These are phyloP conservation scores for Leccinum solheimii DNA, from an alignment of 1,284 basidiomycete species.

Conservation along the genomic window DNA sequence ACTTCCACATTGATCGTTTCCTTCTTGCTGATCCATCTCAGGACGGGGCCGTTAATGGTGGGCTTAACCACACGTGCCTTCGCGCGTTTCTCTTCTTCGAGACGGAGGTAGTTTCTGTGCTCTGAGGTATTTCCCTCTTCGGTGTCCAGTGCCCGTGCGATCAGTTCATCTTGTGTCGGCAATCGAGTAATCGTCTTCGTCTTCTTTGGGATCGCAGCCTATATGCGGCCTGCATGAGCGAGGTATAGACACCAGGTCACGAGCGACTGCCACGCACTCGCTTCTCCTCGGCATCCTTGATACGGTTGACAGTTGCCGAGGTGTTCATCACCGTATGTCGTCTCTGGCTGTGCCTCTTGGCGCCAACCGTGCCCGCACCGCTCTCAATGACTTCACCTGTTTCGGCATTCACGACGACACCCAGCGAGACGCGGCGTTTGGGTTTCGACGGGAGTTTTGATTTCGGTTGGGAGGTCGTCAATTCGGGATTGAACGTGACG, in stretches of 20 bases:
- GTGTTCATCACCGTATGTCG: slow-evolving; percentile 67
- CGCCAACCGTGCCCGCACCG: slow-evolving; percentile 19
- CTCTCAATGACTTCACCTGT: slow-evolving; percentile 53
- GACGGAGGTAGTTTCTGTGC: slow-evolving; percentile 72
- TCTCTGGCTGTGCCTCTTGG: slow-evolving; percentile 63
- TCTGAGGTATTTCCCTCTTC: slow-evolving; percentile 84
- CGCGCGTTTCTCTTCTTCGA: slow-evolving; percentile 80
- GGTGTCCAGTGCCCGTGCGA: slow-evolving; percentile 78
- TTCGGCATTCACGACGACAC: slow-evolving; percentile 53
- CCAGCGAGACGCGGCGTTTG: slow-evolving; percentile 56
- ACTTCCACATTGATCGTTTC: slow-evolving; percentile 49
- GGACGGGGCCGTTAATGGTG: slow-evolving; percentile 64
- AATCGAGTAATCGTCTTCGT: slow-evolving; percentile 48
- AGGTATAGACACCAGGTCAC: neutral
- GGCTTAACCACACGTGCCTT: slow-evolving; percentile 62
- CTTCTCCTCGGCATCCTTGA: slow-evolving; percentile 62
- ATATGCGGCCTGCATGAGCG: slow-evolving; percentile 8
- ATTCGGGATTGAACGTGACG: slow-evolving; percentile 61
- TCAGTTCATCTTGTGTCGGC: slow-evolving; percentile 78
- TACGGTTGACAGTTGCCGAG: slow-evolving; percentile 57
- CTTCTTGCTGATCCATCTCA: slow-evolving; percentile 71
- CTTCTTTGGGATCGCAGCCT: slow-evolving; percentile 66
- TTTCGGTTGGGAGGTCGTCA: slow-evolving; percentile 26
- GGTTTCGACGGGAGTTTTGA: slow-evolving; percentile 36
- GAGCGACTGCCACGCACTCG: slow-evolving; percentile 42